These are phyloP conservation scores for Pichia ethanolica DNA, from an alignment of 805 yeast genomes.

Conservation along the genomic window DNA sequence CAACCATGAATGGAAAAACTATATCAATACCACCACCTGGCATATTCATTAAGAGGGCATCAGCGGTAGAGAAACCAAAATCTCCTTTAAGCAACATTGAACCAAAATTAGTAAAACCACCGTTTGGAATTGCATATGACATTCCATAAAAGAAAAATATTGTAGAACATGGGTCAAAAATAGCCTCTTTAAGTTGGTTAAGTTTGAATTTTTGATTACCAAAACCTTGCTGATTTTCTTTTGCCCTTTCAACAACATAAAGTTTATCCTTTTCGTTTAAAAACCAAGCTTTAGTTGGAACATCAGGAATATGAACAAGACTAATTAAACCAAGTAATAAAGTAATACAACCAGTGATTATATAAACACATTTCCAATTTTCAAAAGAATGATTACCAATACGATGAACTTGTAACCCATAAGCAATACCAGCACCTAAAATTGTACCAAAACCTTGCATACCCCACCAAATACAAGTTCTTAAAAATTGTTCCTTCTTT, in stretches of 20 bases:
- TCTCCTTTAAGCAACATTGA: conserved; percentile 24
- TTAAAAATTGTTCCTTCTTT: conserved; percentile 22
- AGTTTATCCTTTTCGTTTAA: conserved; percentile 32
- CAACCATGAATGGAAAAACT: conserved; percentile 10
- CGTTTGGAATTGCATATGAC: conserved; percentile 49
- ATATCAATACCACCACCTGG: conserved; percentile 19
- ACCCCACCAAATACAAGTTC: conserved; percentile 20
- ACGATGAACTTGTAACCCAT: conserved; percentile 29
- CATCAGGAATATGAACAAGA: conserved; percentile 33
- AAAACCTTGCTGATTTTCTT: conserved; percentile 31
- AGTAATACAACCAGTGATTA: conserved; percentile 55
- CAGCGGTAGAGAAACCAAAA: conserved; percentile 14
- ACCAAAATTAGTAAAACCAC: conserved; percentile 48
- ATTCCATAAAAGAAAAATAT: conserved; percentile 35
- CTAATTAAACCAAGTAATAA: conserved; percentile 42
- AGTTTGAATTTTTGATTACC: conserved; percentile 32
- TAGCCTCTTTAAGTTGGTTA: conserved; percentile 49
- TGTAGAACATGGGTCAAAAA: conserved; percentile 47
- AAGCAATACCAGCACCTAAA: conserved; percentile 47
- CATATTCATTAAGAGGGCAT: conserved; percentile 14
- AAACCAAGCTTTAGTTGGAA: conserved; percentile 28
- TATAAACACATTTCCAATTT: conserved; percentile 55
- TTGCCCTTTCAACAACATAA: conserved; percentile 24
- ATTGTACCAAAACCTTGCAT: conserved; percentile 41
- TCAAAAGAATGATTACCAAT: conserved; percentile 19